Evolutionary conservation across 768 basidiomycete species (phyloP).

Genomic region (Russula lepida): DNA sequence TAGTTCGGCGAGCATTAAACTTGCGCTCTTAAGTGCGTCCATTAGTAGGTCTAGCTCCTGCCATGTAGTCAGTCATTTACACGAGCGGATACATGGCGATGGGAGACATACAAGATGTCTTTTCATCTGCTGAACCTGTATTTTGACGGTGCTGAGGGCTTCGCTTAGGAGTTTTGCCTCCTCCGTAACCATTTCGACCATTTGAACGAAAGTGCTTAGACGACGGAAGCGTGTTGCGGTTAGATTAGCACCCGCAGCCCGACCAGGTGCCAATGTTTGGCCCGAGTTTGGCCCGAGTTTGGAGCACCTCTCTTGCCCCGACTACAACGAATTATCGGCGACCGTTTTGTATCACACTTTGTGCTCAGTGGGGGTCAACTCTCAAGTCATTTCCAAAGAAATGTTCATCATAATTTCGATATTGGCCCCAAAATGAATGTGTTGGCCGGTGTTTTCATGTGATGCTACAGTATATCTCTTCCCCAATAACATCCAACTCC

Average conservation of each 20-base stretch:
- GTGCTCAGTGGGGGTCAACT: not conserved
- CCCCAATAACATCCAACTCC: not conserved
- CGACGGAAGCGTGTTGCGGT: not conserved
- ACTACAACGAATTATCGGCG: too few species aligned
- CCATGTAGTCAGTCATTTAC: not conserved
- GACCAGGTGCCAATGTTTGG: not conserved
- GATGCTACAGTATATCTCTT: not conserved
- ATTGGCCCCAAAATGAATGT: not conserved
- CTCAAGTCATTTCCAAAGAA: not conserved
- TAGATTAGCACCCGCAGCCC: not conserved
- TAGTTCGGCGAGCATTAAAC: constrained; percentile 93
- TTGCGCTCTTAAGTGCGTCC: constrained; percentile 97
- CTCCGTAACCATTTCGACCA: constrained; percentile 37
- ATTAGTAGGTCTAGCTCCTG: constrained; percentile 95
- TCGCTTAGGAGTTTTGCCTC: constrained; percentile 83
- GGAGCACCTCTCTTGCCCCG: too few species aligned
- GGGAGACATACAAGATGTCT: constrained; percentile 60
- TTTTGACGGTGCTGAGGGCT: constrained; percentile 77
- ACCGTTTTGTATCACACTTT: not conserved
- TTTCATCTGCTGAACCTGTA: constrained; percentile 93
- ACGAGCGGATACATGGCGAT: not conserved
- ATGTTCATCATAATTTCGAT: not conserved
- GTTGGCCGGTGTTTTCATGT: not conserved
- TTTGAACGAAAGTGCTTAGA: not conserved
- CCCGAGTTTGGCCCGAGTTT: not conserved